A percentile compares a stretch with the other conserved stretches of the same genome.
These are phyloP conservation scores for Sphaceloma murrayae DNA, from an alignment of 2,329 filamentous ascomycete species.

Conservation along the genomic window DNA sequence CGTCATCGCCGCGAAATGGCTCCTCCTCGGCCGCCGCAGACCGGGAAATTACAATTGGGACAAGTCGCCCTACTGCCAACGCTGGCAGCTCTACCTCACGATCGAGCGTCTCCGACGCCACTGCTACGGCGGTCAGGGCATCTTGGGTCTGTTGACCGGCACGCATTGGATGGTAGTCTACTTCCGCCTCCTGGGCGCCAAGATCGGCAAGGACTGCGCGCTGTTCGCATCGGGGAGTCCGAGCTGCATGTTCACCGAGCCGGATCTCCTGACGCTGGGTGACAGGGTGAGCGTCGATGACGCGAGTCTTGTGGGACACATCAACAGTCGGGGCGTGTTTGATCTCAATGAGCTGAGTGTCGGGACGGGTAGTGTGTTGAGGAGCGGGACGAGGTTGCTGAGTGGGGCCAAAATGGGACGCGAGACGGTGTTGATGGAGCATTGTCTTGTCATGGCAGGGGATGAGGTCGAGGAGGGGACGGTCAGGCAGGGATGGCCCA, in stretches of 20 bases:
- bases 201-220: constrained; percentile 46
- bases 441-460: constrained; percentile 49
- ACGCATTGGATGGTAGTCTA: constrained; percentile 46
- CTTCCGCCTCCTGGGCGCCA: constrained; percentile 46
- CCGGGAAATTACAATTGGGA: constrained; percentile 51
- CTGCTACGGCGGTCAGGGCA: constrained; percentile 43
- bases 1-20: constrained; percentile 44
- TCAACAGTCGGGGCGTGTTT: constrained; percentile 50
- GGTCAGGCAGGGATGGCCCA: constrained; percentile 50
- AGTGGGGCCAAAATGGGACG: constrained; percentile 45
- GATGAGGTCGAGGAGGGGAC: constrained; percentile 44
- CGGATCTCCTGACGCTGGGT: constrained; percentile 46
- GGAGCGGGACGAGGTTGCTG: constrained; percentile 44
- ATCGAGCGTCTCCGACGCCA: constrained; percentile 43
- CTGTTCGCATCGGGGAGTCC: constrained; percentile 47
- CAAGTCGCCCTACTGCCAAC: constrained; percentile 47
- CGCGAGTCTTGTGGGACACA: constrained; percentile 47
- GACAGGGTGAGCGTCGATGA: constrained; percentile 47
- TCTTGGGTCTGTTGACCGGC: constrained; percentile 46
- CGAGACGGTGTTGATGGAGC: constrained; percentile 47
- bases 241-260: constrained; percentile 48
- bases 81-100: constrained; percentile 47
- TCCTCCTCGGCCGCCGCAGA: constrained; percentile 41
- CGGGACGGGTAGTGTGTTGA: constrained; percentile 44
- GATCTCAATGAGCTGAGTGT: constrained; percentile 45